Conservation (phyloP, 2,329 filamentous ascomycete species). For the Colletotrichum filicis region DNA sequence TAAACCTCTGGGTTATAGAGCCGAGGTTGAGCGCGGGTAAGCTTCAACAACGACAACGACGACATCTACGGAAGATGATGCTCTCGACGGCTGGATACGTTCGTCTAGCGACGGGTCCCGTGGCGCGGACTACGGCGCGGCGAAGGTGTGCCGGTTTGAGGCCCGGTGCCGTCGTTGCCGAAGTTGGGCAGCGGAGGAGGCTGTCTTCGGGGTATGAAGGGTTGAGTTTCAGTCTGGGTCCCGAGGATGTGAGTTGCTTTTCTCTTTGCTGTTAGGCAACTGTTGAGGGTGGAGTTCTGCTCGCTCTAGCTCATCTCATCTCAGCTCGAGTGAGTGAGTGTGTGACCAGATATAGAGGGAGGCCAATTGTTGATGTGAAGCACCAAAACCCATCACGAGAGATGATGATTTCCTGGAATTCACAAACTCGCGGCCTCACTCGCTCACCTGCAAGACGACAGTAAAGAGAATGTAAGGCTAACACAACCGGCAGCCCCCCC, state of each 20-base stretch:
- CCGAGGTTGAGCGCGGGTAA: neutral
- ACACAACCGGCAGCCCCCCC: conserved; percentile 64
- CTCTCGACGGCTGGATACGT: neutral
- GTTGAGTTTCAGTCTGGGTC: conserved; percentile 21
- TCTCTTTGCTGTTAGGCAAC: neutral
- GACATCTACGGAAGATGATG: neutral
- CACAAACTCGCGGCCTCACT: neutral
- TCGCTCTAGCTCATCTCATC: neutral
- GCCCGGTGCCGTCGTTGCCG: too few relatives aligned
- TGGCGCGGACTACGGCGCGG: neutral
- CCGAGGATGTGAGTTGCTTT: conserved; percentile 3
- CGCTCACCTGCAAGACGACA: too few relatives aligned
- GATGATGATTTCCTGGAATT: too few relatives aligned
- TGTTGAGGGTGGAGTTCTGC: neutral
- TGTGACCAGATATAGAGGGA: too few relatives aligned
- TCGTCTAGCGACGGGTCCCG: neutral
- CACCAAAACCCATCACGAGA: neutral
- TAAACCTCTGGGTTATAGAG: neutral
- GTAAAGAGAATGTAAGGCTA: neutral
- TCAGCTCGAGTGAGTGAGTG: neutral
- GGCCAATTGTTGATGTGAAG: neutral
- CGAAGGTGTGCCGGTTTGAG: neutral
- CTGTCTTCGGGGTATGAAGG: neutral
- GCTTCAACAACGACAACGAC: neutral
- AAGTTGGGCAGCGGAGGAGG: neutral